Evolutionary conservation across 768 basidiomycete genomes (phyloP).

Genomic region (Pisolithus orientalis): DNA sequence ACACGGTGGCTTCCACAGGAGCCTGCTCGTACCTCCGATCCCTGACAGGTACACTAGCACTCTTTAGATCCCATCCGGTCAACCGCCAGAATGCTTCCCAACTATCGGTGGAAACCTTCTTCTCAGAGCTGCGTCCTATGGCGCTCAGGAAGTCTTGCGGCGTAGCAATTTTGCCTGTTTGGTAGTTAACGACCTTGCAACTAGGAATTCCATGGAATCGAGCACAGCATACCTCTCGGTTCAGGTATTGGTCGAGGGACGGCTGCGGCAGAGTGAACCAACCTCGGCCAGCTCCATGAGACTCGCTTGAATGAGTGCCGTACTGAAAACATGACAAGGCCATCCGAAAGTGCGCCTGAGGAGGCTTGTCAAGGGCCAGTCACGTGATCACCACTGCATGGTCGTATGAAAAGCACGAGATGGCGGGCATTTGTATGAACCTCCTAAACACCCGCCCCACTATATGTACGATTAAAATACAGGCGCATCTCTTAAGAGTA

Average conservation of each 20-base stretch:
- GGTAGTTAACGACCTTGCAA: constrained; percentile 4
- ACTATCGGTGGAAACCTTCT: constrained; percentile 53
- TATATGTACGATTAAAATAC: constrained; percentile 52
- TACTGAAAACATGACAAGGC: constrained; percentile 14
- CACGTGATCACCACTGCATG: neutral
- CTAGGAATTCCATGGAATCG: neutral
- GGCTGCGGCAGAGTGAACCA: constrained; percentile 25
- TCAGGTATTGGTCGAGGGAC: constrained; percentile 14
- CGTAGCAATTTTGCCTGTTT: constrained; percentile 44
- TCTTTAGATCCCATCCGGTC: constrained; percentile 51
- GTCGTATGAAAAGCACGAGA: no score
- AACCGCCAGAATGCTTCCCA: constrained; percentile 73
- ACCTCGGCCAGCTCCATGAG: constrained; percentile 17
- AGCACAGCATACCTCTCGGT: constrained; percentile 16
- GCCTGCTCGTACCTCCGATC: constrained; percentile 57
- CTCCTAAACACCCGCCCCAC: neutral
- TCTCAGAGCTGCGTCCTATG: constrained; percentile 64
- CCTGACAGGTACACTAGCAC: constrained; percentile 56
- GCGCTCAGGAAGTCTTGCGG: constrained; percentile 64
- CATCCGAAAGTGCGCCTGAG: neutral
- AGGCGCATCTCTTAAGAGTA: constrained; percentile 87
- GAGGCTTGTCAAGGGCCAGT: neutral
- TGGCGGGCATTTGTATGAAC: neutral
- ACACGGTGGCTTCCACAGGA: neutral
- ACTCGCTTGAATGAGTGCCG: constrained; percentile 14